phyloP scores from a whole-genome alignment of 768 basidiomycete species.

The Termitomyces sp. region DNA sequence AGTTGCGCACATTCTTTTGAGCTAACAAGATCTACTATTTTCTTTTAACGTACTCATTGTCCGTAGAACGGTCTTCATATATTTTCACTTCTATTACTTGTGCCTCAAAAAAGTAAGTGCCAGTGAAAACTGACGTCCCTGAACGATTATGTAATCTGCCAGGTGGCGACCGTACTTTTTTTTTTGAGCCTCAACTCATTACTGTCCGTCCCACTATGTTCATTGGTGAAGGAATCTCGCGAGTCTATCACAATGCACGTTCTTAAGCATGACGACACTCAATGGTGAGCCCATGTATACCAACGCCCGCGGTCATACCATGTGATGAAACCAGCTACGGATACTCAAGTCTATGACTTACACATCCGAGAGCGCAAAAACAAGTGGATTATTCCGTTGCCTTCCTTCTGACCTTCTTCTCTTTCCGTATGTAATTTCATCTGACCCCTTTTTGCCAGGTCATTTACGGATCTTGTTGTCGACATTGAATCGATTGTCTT shows the following conservation, averaged over 20 bases:
- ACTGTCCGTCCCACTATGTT: neutral
- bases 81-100: neutral
- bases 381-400: slow-evolving; percentile 53
- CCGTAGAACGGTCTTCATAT: slow-evolving; percentile 12
- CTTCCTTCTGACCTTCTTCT: slow-evolving; percentile 43
- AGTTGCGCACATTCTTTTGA: slow-evolving; percentile 2
- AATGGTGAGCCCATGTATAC: neutral
- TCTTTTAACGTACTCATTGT: neutral
- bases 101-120: neutral
- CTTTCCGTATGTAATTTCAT: neutral
- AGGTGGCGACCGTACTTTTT: neutral
- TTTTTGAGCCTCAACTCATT: neutral
- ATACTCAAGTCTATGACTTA: slow-evolving; percentile 24
- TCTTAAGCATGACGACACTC: neutral
- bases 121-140: too few species aligned
- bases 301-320: neutral
- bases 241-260: neutral
- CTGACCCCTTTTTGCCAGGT: neutral
- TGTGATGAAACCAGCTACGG: slow-evolving; percentile 25
- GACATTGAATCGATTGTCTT: neutral
- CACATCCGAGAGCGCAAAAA: slow-evolving; percentile 28
- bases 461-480: neutral
- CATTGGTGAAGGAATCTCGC: neutral
- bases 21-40: neutral
- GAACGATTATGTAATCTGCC: slow-evolving; percentile 3